phyloP scores from a whole-genome alignment of 2,329 filamentous ascomycete genomes.

The Xylaria multiplex region DNA sequence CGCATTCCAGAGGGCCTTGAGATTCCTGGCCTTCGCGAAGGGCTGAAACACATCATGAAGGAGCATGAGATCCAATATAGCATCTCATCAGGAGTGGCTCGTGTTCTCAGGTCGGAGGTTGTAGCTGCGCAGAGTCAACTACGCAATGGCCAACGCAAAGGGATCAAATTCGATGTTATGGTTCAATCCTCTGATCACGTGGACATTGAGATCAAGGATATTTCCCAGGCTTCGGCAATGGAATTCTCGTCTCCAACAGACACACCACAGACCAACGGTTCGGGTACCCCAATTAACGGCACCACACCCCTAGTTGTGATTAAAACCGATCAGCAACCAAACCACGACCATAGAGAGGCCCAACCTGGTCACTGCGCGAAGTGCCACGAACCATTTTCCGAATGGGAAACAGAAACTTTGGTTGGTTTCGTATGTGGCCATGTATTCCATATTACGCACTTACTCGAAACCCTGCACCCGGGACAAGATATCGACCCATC shows the following conservation, averaged over 20 bases:
- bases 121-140: constrained; percentile 83
- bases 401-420: constrained; percentile 75
- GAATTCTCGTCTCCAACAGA: constrained; percentile 36
- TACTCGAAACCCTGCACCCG: constrained; percentile 65
- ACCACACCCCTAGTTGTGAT: constrained; percentile 3
- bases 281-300: constrained; percentile 37
- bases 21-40: constrained; percentile 88
- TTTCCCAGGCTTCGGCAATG: constrained; percentile 43
- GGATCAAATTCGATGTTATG: constrained; percentile 86
- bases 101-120: constrained; percentile 88
- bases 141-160: constrained; percentile 80
- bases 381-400: constrained; percentile 66
- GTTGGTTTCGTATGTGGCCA: constrained; percentile 86
- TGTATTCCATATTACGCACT: constrained; percentile 79
- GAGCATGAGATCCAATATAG: constrained; percentile 96
- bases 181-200: constrained; percentile 56
- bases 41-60: constrained; percentile 88
- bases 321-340: constrained; percentile 44
- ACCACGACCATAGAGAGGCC: constrained; percentile 49
- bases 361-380: constrained; percentile 68
- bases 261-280: constrained; percentile 41
- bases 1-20: constrained; percentile 93
- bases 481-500: constrained; percentile 56
- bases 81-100: constrained; percentile 89
- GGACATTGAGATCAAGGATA: constrained; percentile 56